Base-by-base conservation (phyloP, 441 rosid genomes). In the Mallotus japonicus region DNA sequence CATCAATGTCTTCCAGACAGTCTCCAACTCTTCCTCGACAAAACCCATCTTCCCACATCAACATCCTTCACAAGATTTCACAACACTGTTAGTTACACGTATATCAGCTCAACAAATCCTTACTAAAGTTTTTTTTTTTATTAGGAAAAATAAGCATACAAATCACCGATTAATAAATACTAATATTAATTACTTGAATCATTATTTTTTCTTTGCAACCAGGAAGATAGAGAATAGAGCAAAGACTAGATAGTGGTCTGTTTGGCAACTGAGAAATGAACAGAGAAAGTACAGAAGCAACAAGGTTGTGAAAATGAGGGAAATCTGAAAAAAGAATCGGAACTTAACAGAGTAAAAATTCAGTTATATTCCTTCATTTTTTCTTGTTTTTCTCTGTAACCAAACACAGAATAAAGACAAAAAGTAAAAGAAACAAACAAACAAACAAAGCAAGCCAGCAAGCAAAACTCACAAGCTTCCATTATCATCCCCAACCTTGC, bases 11-110 rank as follows among this genome's bases (percentile, higher is more conserved):
- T 76, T 95, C 97, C 82, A 83, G 46, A 77, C 97, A 85, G 60
- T 95, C 95, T 75, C 87, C 86, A 46, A 84, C 89, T 81, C 90
- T 80, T 78, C 92, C 97, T 76, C 92, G 88, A 72, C 99, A 95
- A 78, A 78, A 95, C 50, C 97, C 99, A 86, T 95, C 99, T 87
- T 95, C 99, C 99, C 99, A 95, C 99, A 95, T 95, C 93, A 95
- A 80, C 99, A 95, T 95, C 97, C 99, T 95, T 73, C 71, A 75
- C 67, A 64, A 66, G 47, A 66, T 70, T 71, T 46, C 66, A 71
- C 59, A 53, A 53, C 13, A 74, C 16, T 32, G n/a, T 15, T 32
- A 54, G 71, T 46, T 51, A 22, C 61, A 20, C 46, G 56, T 65
- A 65, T 17, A 46, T 56, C 70, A 37, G 17, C 47, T 47, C 32